These are phyloP conservation scores for Colletotrichum horii DNA, from an alignment of 2,329 filamentous ascomycete species.

Conservation along the genomic window DNA sequence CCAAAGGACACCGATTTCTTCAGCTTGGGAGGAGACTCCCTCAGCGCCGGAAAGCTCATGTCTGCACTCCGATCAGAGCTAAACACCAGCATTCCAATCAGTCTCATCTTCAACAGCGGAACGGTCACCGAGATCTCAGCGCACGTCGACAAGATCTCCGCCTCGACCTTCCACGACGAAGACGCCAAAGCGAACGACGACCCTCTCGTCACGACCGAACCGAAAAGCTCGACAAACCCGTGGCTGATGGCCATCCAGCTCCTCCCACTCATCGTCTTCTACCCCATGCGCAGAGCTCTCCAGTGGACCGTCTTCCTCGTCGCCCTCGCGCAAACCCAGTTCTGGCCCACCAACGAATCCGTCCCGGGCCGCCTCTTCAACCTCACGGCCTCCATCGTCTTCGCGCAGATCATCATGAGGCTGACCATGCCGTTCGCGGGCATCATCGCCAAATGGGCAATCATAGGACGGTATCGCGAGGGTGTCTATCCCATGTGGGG, in stretches of 20 bases:
- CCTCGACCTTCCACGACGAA: conserved; percentile 4
- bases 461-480: conserved; percentile 57
- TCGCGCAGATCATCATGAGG: conserved; percentile 44
- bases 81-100: conserved; percentile 52
- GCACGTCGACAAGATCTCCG: conserved; percentile 36
- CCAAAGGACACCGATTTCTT: conserved; percentile 53
- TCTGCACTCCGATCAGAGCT: conserved; percentile 56
- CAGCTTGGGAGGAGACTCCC: conserved; percentile 57
- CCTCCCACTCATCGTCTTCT: conserved; percentile 52
- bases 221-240: conserved; percentile 54
- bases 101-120: conserved; percentile 54
- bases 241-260: conserved; percentile 55
- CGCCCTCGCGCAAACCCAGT: conserved; percentile 44
- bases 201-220: conserved; percentile 36
- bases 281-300: conserved; percentile 54
- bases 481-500: conserved; percentile 67
- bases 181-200: background rate
- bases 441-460: conserved; percentile 58
- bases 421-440: conserved; percentile 48
- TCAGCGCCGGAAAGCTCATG: conserved; percentile 56
- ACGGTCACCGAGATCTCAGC: conserved; percentile 44
- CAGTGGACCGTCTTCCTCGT: conserved; percentile 60
- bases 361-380: conserved; percentile 53
- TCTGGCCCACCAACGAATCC: conserved; percentile 41
- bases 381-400: conserved; percentile 48